These are phyloP conservation scores for Pueraria montana DNA, from an alignment of 306 rosid species.

Conservation along the genomic window DNA sequence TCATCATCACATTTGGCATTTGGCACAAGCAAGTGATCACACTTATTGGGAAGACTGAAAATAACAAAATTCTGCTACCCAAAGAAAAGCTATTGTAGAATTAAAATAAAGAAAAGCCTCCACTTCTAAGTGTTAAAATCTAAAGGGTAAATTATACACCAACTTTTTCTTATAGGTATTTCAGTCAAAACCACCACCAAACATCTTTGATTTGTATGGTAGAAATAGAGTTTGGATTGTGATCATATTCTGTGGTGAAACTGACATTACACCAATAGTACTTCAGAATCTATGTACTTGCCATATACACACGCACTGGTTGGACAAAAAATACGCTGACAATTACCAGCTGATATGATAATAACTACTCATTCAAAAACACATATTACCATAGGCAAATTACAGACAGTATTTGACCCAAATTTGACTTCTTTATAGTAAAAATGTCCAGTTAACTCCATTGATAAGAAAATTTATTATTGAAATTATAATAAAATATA, in stretches of 20 bases:
- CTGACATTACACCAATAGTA: neutral
- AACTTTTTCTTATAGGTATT: neutral
- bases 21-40: neutral
- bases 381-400: neutral
- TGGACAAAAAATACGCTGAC: neutral
- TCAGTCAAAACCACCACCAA: neutral
- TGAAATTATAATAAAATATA: neutral
- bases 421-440: no score
- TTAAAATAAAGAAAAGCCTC: slow-evolving; percentile 3
- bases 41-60: neutral
- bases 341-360: neutral
- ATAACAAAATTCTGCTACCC: neutral
- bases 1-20: neutral
- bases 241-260: neutral
- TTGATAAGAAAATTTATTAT: neutral
- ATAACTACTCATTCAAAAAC: neutral
- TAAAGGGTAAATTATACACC: neutral
- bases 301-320: neutral
- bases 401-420: neutral
- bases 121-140: neutral
- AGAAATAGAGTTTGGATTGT: neutral
- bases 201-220: neutral
- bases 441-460: neutral
- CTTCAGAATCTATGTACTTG: neutral
- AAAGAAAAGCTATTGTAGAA: neutral